Evolutionary conservation across 805 yeast species (phyloP), one percentile per base, ranked within the genome.

Genomic region (Lipomyces spencermartinsiae): DNA sequence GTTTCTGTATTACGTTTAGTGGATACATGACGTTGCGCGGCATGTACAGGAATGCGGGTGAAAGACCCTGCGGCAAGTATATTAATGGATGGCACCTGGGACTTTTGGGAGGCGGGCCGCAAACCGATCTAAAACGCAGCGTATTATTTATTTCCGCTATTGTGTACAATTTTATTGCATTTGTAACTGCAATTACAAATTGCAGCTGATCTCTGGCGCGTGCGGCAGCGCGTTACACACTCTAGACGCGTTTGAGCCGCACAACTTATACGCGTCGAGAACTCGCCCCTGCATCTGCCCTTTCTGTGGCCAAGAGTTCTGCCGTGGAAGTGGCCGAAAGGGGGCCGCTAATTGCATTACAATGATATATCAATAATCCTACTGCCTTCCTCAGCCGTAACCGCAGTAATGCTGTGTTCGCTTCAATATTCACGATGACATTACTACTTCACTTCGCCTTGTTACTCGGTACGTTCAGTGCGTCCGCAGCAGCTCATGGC

Each of bases 401-500:
- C 43, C 43, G 16, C 14, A 12, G 43, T 16, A 12, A 37, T 37
- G 43, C 16, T 10, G 43, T 10, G 43, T 16, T 10, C 43, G 16
- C 16, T 37, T 12, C 43, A 37, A 37, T 37, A 37, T 16, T 12
- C 43, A 12, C 16, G 16, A 37, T 37, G 43, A 37, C 43, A 37
- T 12, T 5, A 37, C 43, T 37, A 37, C 43, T 37, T 16, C 43
- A 12, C 12, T 37, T 10, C 43, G 14, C 14, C 6, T 14, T 37
- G 43, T 12, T 12, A 2, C 43, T 37, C 43, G 14, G 43, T 16
- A 12, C 14, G 14, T 6, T 37, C 43, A 16, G 9, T 16, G 14
- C 5, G 16, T 37, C 43, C 16, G 43, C 43, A 6, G 5, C 43
- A 37, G 63, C 56, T 25, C 63, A 60, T 29, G 63, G 63, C 39